Base-by-base conservation (phyloP, 2,329 filamentous ascomycete species). In the Epichloe sp. region DNA sequence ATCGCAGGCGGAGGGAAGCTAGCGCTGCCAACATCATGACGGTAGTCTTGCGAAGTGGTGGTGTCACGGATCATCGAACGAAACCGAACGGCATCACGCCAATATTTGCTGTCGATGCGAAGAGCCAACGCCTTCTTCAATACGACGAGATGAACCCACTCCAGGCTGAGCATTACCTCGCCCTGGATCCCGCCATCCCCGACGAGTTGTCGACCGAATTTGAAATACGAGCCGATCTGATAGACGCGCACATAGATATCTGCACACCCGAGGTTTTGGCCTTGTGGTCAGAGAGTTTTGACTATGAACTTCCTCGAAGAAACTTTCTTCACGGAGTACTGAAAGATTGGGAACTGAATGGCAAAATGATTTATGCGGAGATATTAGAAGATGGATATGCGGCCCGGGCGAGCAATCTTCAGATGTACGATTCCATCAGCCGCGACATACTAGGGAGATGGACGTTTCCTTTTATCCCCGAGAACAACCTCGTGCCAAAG, bases 1-100 rank as follows among this genome's bases (percentile, higher is more conserved):
- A 98, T 66, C 82, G 87, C 54, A 83, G 83, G 51, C 83, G 93
- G 53, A 81, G 89, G 53, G 79, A 84, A 62, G 82, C 83, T 50
- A 88, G 94, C 70, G 91, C 93, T 61, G 91, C 95, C 64, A 89
- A 91, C 38, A 95, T 96, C 68, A 97, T 98, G 93, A 98, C 93
- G 3, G 86, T 96, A 77, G 80, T 98, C 12, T 71, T 97, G 53
- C 79, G 88, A 44, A 85, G 90, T 64, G 86, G 83, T 8, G 88
- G 87, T 44, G 71, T 77, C 6, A 68, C 68, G 8, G 74, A 74
- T 46, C 88, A 95, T 68, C 76, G 87, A 50, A 89, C 88, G 31
- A 91, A 91, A 66, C 76, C 81, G 1, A 81, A 85, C 52, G 82
- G 80, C 31, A 78, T 86, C 56, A 85, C 82, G 4, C 88, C 90